Percentiles rank a stretch among this genome's conserved stretches.
Conservation (phyloP, 306 rosid genomes). For the Hippophae tibetana region DNA sequence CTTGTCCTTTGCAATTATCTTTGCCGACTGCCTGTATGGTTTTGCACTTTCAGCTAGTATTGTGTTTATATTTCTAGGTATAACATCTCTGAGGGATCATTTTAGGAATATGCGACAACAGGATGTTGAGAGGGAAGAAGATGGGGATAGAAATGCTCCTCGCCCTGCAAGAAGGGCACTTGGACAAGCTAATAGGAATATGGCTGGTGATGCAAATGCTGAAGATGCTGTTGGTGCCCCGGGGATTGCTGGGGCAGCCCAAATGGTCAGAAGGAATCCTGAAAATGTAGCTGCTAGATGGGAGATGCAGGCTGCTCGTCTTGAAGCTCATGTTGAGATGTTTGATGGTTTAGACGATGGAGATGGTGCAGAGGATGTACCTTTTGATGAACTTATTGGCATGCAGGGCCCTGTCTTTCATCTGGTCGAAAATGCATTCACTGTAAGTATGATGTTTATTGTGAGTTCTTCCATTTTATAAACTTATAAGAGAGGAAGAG, state of each 20-base stretch:
- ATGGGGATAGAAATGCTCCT: conserved; percentile 87
- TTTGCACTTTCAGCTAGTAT: conserved; percentile 96
- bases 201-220: conserved; percentile 63
- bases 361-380: conserved; percentile 99
- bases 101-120: conserved; percentile 91
- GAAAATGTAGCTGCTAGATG: conserved; percentile 96
- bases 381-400: conserved; percentile 99
- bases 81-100: conserved; percentile 95
- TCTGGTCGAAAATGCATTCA: conserved; percentile 96
- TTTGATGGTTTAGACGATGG: conserved; percentile 98
- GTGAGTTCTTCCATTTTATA: not conserved
- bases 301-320: conserved; percentile 99
- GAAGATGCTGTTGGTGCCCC: conserved; percentile 88
- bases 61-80: conserved; percentile 95
- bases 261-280: conserved; percentile 81
- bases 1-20: conserved; percentile 71
- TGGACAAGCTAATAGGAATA: conserved; percentile 76
- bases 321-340: conserved; percentile 98
- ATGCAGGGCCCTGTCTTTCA: conserved; percentile 99
- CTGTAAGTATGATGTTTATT: conserved; percentile 44
- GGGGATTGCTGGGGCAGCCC: conserved; percentile 90
- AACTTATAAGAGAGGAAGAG: not conserved
- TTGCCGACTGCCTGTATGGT: conserved; percentile 97
- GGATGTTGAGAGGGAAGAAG: conserved; percentile 92
- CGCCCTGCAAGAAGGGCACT: conserved; percentile 86